A percentile compares a stretch with the other conserved stretches of the same genome.
Evolutionary conservation across 495 filamentous ascomycete genomes (phyloP).

Genomic region (Neurospora sublineolata): DNA sequence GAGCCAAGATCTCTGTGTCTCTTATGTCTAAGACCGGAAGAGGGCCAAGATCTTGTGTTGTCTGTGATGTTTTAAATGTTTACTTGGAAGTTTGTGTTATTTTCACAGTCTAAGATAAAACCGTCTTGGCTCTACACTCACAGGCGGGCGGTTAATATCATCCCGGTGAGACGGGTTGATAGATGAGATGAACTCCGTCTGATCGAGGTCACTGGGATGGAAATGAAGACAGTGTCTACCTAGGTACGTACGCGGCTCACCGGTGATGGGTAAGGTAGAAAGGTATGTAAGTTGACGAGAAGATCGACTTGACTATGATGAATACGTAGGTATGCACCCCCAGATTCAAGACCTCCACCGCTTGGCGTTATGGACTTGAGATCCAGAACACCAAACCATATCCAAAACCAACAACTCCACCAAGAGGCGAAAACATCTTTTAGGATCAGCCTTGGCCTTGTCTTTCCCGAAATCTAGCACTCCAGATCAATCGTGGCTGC

Average conservation of each 20-base stretch:
- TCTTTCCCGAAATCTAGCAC: background rate
- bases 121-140: background rate
- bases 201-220: background rate
- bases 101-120: background rate
- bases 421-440: background rate
- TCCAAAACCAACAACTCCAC: background rate
- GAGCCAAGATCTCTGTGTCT: background rate
- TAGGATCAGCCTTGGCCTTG: background rate
- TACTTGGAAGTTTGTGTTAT: background rate
- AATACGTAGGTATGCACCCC: background rate
- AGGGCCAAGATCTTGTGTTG: background rate
- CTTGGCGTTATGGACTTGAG: background rate
- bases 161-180: background rate
- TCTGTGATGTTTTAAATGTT: background rate
- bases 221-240: background rate
- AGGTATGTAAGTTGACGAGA: background rate
- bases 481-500: background rate
- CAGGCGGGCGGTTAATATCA: background rate
- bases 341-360: background rate
- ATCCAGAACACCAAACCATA: background rate
- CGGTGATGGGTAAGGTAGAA: background rate
- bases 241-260: background rate
- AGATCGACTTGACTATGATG: background rate
- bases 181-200: background rate
- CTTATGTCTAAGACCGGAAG: background rate